phyloP scores from a whole-genome alignment of 176 grass and related monocot species.

The Poa pratensis region DNA sequence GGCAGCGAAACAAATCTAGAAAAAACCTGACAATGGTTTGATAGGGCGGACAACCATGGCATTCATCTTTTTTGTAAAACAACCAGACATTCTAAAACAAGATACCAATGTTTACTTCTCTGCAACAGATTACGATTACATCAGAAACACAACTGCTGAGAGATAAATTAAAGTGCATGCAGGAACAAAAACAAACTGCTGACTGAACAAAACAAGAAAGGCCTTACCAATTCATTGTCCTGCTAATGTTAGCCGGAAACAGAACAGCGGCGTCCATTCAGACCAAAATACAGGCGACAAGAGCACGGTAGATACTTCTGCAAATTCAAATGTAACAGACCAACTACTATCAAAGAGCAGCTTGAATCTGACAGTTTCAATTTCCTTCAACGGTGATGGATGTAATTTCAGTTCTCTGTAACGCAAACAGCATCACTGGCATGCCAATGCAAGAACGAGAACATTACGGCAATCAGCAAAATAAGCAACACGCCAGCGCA shows the following conservation, averaged over 20 bases:
- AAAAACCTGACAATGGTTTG: neutral
- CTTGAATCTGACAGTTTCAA: neutral
- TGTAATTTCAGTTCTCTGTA: neutral
- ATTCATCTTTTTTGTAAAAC: neutral
- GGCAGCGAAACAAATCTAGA: neutral
- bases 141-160: neutral
- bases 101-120: neutral
- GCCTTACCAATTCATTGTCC: neutral
- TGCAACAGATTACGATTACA: no score
- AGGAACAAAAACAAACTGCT: neutral
- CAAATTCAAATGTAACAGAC: neutral
- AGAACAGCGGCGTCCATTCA: neutral
- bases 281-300: neutral
- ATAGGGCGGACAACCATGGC: neutral
- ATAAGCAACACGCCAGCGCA: neutral
- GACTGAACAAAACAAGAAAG: neutral
- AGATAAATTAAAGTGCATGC: neutral
- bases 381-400: neutral
- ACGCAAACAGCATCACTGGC: no score
- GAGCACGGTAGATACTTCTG: neutral
- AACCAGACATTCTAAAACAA: no score
- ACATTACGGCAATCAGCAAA: neutral
- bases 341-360: no score
- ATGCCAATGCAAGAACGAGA: neutral
- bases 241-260: neutral